These are phyloP conservation scores for Carex littledalei DNA, from an alignment of 176 grass and related monocot species.

Conservation along the genomic window DNA sequence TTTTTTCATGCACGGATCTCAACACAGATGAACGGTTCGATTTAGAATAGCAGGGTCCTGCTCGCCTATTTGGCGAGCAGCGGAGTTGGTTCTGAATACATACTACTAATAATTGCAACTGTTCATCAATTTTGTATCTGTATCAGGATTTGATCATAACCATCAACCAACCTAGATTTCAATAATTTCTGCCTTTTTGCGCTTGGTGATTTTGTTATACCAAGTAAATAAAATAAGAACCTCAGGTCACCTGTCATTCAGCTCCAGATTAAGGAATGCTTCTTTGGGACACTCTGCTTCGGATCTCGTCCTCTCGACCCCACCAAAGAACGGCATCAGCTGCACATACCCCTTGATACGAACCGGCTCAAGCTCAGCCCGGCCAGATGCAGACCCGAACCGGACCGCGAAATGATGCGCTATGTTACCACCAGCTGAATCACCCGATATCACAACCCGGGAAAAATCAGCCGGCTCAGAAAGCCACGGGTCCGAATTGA, in stretches of 20 bases:
- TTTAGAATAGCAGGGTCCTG: no score
- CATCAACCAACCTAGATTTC: neutral
- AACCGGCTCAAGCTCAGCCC: slow-evolving; percentile 35
- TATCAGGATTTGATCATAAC: neutral
- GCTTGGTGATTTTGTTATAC: neutral
- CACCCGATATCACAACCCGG: slow-evolving; percentile 61
- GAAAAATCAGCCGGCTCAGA: slow-evolving; percentile 37
- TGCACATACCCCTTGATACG: slow-evolving; percentile 47
- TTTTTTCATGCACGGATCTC: no score
- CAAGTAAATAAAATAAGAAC: neutral
- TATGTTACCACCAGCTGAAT: slow-evolving; percentile 75
- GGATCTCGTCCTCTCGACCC: slow-evolving; percentile 39
- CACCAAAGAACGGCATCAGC: slow-evolving; percentile 81
- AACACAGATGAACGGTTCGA: no score
- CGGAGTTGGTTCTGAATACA: no score
- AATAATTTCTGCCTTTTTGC: neutral
- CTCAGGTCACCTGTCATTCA: slow-evolving; percentile 49
- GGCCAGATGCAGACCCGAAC: slow-evolving; percentile 35
- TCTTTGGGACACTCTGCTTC: slow-evolving; percentile 69
- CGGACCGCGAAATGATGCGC: slow-evolving; percentile 71
- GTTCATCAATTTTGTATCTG: neutral
- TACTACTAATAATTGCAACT: neutral
- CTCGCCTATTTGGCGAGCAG: no score
- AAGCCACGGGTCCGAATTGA: slow-evolving; percentile 44
- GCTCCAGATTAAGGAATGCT: slow-evolving; percentile 49